A percentile compares a stretch with the other conserved stretches of the same genome.
phyloP scores from a whole-genome alignment of 106 monocot genomes.

The Chionographis japonica region DNA sequence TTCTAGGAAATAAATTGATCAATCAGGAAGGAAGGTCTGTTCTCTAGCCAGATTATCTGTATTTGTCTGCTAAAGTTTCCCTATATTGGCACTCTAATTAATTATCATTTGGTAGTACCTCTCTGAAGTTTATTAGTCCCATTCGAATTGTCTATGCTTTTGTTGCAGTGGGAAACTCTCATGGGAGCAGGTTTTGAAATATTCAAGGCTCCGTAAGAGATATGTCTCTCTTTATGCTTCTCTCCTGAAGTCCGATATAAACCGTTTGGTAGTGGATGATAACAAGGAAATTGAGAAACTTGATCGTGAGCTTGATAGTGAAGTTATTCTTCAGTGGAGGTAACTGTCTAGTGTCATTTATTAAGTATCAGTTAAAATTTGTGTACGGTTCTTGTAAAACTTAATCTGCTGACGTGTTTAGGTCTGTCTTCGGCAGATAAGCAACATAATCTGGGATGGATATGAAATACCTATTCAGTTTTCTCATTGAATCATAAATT shows the following conservation, averaged over 20 bases:
- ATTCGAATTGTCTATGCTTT: neutral
- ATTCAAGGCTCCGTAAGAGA: conserved; percentile 76
- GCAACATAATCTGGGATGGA: no score
- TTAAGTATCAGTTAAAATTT: neutral
- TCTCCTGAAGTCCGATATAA: conserved; percentile 64
- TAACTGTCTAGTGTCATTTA: conserved; percentile 16
- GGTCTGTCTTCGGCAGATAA: no score
- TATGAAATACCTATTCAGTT: no score
- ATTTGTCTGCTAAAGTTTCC: neutral
- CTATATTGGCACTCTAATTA: neutral
- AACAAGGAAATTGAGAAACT: conserved; percentile 77
- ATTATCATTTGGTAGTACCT: no score
- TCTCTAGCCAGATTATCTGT: neutral
- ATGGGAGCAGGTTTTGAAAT: conserved; percentile 88
- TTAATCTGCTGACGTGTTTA: no score
- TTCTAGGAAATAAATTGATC: neutral
- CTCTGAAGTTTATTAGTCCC: no score
- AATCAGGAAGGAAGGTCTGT: neutral
- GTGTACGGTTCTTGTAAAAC: no score
- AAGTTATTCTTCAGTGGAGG: conserved; percentile 99
- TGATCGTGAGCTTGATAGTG: conserved; percentile 89
- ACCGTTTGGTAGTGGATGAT: conserved; percentile 50
- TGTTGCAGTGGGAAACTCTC: conserved; percentile 82
- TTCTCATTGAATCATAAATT: no score
- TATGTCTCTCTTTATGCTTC: conserved; percentile 97